A percentile compares a stretch with the other conserved stretches of the same genome.
Conservation (phyloP, 2,329 filamentous ascomycete genomes). For the Aspergillus felis region DNA sequence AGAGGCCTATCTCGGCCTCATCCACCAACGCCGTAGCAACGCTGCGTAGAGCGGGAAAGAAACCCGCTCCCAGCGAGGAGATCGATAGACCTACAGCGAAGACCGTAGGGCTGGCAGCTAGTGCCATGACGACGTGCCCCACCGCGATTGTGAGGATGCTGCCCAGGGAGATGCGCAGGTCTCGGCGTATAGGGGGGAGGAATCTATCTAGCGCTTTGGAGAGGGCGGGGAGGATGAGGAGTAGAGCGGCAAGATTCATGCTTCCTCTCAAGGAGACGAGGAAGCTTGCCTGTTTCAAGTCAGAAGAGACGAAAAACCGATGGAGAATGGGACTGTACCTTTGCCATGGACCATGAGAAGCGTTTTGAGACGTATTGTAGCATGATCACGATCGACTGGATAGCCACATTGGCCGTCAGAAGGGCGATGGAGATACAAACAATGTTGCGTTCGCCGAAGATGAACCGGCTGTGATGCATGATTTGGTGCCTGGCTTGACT, state of each 20-base stretch:
- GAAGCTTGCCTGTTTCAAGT: conserved; percentile 3
- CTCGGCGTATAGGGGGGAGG: conserved; percentile 3
- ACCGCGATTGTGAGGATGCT: not conserved
- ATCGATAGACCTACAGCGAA: conserved; percentile 7
- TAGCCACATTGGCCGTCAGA: conserved; percentile 4
- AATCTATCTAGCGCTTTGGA: conserved; percentile 1
- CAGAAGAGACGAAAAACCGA: too few species aligned
- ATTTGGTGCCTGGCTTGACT: conserved; percentile 1
- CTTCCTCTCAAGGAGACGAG: conserved; percentile 9
- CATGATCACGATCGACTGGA: conserved; percentile 6
- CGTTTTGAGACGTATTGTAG: conserved; percentile 12
- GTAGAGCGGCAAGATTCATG: conserved; percentile 3
- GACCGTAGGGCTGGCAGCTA: conserved; percentile 2
- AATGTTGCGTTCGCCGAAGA: not conserved
- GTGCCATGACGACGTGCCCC: conserved; percentile 8
- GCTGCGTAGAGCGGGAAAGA: conserved; percentile 10
- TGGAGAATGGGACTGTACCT: conserved; percentile 2
- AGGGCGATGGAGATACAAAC: conserved; percentile 6
- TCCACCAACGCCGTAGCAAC: conserved; percentile 11
- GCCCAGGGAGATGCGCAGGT: conserved; percentile 4
- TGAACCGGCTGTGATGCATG: not conserved
- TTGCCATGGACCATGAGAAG: conserved; percentile 9
- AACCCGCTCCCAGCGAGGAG: conserved; percentile 8
- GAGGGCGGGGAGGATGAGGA: conserved; percentile 6
- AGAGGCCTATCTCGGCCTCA: conserved; percentile 4